Conservation (phyloP, 805 yeast species). For the Candida pseudoglaebosa region DNA sequence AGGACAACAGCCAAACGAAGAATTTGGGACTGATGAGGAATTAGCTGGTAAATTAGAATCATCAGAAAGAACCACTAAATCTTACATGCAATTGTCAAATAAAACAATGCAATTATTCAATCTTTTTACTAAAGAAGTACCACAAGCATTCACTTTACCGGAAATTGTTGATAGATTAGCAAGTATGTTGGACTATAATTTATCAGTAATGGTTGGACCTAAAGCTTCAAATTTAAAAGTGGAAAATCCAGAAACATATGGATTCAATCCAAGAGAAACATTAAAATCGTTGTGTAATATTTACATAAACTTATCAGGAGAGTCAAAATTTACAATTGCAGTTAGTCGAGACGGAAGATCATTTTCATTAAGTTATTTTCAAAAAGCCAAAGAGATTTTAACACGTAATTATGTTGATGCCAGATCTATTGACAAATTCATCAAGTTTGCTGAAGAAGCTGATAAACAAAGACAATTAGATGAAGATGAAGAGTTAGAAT, state of each 20-base stretch:
- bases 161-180: conserved; percentile 94
- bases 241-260: conserved; percentile 72
- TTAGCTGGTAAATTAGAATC: conserved; percentile 50
- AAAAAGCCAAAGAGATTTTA: conserved; percentile 67
- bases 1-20: conserved; percentile 29
- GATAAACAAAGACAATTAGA: conserved; percentile 55
- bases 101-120: conserved; percentile 77
- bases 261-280: conserved; percentile 74
- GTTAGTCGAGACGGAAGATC: conserved; percentile 93
- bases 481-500: conserved; percentile 79
- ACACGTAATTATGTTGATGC: conserved; percentile 47
- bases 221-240: conserved; percentile 87
- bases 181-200: conserved; percentile 90
- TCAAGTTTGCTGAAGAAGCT: conserved; percentile 61
- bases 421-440: conserved; percentile 48
- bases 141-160: conserved; percentile 76
- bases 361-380: conserved; percentile 61
- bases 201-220: conserved; percentile 93
- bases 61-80: conserved; percentile 74
- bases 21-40: conserved; percentile 58
- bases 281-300: conserved; percentile 69
- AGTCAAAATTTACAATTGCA: conserved; percentile 66
- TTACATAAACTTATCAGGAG: conserved; percentile 64
- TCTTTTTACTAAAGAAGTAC: conserved; percentile 81
- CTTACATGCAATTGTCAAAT: conserved; percentile 77